Base-by-base conservation (phyloP, 345 rosid species). In the Pelargonium nanum region DNA sequence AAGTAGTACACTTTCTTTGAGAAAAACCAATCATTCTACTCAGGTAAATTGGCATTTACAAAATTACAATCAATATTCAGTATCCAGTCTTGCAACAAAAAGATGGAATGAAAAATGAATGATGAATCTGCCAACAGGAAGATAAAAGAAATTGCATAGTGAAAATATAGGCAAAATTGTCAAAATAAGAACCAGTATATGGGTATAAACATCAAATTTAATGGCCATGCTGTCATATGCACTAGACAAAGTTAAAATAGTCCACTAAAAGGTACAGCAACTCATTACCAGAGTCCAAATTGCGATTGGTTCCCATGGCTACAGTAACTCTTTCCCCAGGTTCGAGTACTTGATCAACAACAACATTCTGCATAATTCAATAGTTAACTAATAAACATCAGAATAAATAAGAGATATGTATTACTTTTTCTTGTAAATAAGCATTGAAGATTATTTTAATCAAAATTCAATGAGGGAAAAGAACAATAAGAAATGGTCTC, bases 261-360 rank as follows among this genome's bases (percentile, higher is more conserved):
- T 19, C 1, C 19, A 23, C 19, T 5, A 17, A 34, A 20, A 59
- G 26, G 19, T 19, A 66, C 4, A 24, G 22, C 56, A 55, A 25
- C 22, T 59, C 48, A 58, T 71, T 85, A 79, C 80, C 81, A 64
- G 72, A 32, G 72, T 87, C 91, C 73, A 83, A 72, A 72, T 81
- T 78, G 61, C 75, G 81, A 69, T 79, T 55, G 23, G 72, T 61
- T 68, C 99, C 97, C 99, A 93, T 87, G 44, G 86, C 89, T 57
- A 89, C 91, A 0, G 99, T 93, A 34, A 89, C 90, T 81, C 99
- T 83, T 60, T 73, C 66, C 55, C 94, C 92, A 15, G 97, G 86
- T 66, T 77, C 86, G 73, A 83, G 81, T 45, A 64, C 77, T 86
- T 82, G 82, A 77, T 83, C 80, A 68, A 89, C 67, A 13, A 67